These are phyloP conservation scores for Globisporangium heterothallicum DNA, from an alignment of 352 stramenopile genomes.

Conservation along the genomic window DNA sequence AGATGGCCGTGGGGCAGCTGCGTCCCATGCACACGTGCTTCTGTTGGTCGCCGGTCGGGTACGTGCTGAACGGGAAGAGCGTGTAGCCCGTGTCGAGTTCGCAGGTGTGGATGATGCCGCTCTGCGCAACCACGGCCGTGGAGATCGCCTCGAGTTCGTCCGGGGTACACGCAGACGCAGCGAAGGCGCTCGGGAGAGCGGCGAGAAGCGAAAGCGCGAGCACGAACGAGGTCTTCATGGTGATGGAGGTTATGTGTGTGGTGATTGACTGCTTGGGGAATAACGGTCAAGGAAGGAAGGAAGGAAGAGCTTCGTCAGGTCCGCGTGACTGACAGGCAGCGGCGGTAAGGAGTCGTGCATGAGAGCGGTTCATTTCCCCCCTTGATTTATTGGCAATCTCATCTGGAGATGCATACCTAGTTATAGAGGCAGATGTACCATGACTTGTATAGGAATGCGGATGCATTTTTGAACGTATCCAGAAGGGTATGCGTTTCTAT, in stretches of 20 bases:
- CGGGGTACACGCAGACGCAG: conserved; percentile 6
- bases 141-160: conserved; percentile 12
- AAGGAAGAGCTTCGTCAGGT: too few species aligned
- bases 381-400: background rate
- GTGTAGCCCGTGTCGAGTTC: conserved; percentile 24
- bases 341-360: too few species aligned
- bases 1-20: conserved; percentile 23
- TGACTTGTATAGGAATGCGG: background rate
- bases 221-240: conserved; percentile 3
- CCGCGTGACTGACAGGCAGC: too few species aligned
- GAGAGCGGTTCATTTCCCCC: too few species aligned
- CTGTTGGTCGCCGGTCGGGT: conserved; percentile 19
- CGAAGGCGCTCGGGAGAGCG: background rate
- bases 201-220: conserved; percentile 1
- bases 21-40: conserved; percentile 23
- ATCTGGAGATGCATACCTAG: background rate
- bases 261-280: background rate
- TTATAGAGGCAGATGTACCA: background rate
- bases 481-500: background rate
- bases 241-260: background rate
- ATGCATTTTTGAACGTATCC: background rate
- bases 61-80: conserved; percentile 23
- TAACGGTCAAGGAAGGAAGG: too few species aligned
- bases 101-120: conserved; percentile 20
- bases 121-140: conserved; percentile 2